Conservation (phyloP, 805 yeast species). For the Zygotorulaspora chibaensis region DNA sequence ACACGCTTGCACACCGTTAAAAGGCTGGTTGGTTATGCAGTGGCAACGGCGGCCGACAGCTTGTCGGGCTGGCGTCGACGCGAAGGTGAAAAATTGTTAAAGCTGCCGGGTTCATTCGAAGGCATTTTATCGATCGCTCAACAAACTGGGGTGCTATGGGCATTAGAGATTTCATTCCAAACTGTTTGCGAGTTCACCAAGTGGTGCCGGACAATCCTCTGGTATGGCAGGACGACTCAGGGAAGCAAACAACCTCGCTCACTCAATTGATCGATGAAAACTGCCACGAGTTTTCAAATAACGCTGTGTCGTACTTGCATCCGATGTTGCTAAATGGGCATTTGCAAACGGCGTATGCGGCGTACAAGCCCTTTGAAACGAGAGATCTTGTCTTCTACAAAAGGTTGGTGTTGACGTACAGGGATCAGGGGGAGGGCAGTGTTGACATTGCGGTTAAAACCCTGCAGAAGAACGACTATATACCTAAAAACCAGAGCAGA, state of each 20-base stretch:
- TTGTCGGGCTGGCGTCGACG: too few relatives aligned
- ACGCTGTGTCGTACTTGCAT: slow-evolving; percentile 46
- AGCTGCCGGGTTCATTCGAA: too few relatives aligned
- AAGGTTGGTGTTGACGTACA: slow-evolving; percentile 47
- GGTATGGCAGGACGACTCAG: slow-evolving; percentile 7
- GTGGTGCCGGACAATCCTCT: slow-evolving; percentile 7
- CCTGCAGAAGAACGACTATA: slow-evolving; percentile 27
- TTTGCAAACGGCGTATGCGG: slow-evolving; percentile 65
- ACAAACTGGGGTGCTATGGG: not conserved
- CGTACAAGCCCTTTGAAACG: slow-evolving; percentile 42
- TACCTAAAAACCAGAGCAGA: slow-evolving; percentile 38
- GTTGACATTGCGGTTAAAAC: slow-evolving; percentile 55
- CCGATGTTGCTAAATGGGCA: slow-evolving; percentile 63
- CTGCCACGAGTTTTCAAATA: slow-evolving; percentile 44
- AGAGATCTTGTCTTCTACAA: slow-evolving; percentile 58
- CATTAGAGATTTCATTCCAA: slow-evolving; percentile 8
- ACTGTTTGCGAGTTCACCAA: slow-evolving; percentile 10
- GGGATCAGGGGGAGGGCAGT: slow-evolving; percentile 65
- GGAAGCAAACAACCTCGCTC: slow-evolving; percentile 13
- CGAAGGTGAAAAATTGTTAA: too few relatives aligned
- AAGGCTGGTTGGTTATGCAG: too few relatives aligned
- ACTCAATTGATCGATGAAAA: slow-evolving; percentile 32
- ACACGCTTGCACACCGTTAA: too few relatives aligned
- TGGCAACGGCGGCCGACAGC: too few relatives aligned
- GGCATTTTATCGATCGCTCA: not conserved